phyloP scores from a whole-genome alignment of 129 eudicot genomes.

The Artemisia tridentata region DNA sequence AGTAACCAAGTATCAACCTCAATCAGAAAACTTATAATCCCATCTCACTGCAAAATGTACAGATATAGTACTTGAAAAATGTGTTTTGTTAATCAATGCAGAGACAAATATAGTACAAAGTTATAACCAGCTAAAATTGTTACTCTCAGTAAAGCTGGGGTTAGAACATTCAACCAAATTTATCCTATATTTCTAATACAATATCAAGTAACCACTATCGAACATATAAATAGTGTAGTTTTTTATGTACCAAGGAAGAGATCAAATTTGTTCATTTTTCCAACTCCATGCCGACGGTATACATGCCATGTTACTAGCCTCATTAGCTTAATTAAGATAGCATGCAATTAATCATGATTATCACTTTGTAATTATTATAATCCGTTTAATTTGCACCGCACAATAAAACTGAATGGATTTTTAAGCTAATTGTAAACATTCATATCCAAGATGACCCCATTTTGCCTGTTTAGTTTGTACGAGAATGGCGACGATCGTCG shows the following conservation, averaged over 20 bases:
- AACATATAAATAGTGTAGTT: neutral
- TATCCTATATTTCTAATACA: neutral
- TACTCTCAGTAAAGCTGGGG: neutral
- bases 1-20: neutral
- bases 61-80: constrained; percentile 4
- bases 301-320: neutral
- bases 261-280: neutral
- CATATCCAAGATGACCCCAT: constrained; percentile 10
- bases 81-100: neutral
- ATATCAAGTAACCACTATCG: constrained; percentile 10
- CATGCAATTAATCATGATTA: too few relatives aligned
- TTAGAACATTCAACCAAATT: neutral
- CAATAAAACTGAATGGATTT: neutral
- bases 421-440: neutral
- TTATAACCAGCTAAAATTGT: constrained; percentile 2
- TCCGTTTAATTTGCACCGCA: neutral
- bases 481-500: too few relatives aligned
- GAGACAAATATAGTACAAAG: neutral
- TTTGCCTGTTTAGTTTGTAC: constrained; percentile 7
- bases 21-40: neutral
- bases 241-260: neutral
- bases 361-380: too few relatives aligned
- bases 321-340: neutral
- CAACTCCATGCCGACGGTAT: neutral
- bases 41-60: constrained; percentile 17